phyloP scores from a whole-genome alignment of 2,329 filamentous ascomycete genomes.

The Curvularia eragrostidis region DNA sequence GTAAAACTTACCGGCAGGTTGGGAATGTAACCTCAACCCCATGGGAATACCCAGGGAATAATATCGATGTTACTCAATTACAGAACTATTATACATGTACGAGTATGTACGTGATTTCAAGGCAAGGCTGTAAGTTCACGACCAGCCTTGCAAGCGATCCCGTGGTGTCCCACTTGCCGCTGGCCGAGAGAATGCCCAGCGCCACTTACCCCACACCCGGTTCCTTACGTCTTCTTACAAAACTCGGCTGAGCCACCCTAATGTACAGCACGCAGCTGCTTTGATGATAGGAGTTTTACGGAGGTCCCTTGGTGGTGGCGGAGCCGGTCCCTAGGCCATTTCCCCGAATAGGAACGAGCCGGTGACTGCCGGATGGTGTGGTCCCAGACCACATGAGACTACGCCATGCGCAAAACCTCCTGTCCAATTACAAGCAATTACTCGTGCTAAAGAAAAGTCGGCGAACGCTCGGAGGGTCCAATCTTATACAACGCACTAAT shows the following conservation, averaged over 20 bases:
- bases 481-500: neutral
- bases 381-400: neutral
- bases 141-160: conserved; percentile 9
- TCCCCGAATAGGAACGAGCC: conserved; percentile 2
- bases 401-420: neutral
- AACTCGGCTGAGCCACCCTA: conserved; percentile 1
- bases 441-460: neutral
- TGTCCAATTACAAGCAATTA: neutral
- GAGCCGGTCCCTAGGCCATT: conserved; percentile 1
- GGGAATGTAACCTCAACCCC: conserved; percentile 12
- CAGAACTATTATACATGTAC: neutral
- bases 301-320: neutral
- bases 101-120: neutral
- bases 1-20: conserved; percentile 24
- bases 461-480: neutral
- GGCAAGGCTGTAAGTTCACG: neutral
- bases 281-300: neutral
- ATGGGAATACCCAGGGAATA: neutral
- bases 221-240: conserved; percentile 12
- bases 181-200: conserved; percentile 8
- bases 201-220: conserved; percentile 17
- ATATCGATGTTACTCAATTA: neutral
- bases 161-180: conserved; percentile 7
- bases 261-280: conserved; percentile 5
- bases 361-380: neutral